Base-by-base conservation (phyloP, 129 eudicot species). In the Deinandra increscens region DNA sequence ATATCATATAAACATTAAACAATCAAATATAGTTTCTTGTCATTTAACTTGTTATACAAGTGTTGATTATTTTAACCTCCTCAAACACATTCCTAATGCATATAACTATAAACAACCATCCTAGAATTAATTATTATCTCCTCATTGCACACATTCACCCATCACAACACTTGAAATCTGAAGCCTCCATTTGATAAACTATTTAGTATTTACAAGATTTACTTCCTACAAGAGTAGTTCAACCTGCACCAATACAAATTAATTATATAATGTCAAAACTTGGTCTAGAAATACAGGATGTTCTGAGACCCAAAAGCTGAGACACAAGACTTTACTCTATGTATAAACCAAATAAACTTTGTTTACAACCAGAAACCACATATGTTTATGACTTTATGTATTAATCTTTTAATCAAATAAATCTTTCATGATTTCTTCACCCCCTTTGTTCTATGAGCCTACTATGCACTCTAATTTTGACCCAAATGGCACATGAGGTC, bases 141-240 rank as follows among this genome's bases (percentile, higher is more conserved):
- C 70, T 26, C 34, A 64, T 53, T 72, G 56, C 77, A 70, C 78
- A 75, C 78, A 58, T 58, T 29, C 39, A 64, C 54, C 73, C 62
- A 74, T 68, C 79, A 80, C 70, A 62, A 66, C 44, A 49, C 12
- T 44, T 26, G 10, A 68, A 55, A 68, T 39, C 75, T 72, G 53
- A 77, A 58, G 73, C 71, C 72, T 62, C 70, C 31, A 34, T 60
- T 36, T n/a, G 18, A 29, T 58, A 29, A 12, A 29, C 18, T 22
- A 37, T 12, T 55, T 29, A 43, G 73, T 79, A 80, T 72, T 72
- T 77, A 83, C 81, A 79, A 58, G 68, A 43, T n/a, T 72, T 58
- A 19, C 68, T 58, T 43, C 80, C 77, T 56, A 70, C 38, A 20
- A 62, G 12, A 64, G 26, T 41, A 37, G 48, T 72, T 72, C 62